Evolutionary conservation across 768 basidiomycete species (phyloP), one percentile per base, ranked within the genome.

Genomic region (Epithele typhae): DNA sequence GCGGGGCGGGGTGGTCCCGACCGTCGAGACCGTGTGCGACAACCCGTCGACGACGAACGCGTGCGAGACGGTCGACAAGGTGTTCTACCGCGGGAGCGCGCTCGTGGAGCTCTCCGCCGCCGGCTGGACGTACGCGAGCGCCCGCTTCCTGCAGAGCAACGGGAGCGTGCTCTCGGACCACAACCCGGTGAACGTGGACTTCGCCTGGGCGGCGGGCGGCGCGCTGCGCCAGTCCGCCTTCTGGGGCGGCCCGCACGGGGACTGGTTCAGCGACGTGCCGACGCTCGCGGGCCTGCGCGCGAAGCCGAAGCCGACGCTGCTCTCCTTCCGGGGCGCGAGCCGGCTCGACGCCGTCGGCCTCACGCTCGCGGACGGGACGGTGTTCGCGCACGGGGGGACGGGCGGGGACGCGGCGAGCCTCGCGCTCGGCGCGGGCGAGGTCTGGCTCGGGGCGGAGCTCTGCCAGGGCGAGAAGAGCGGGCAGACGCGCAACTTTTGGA

Each of bases 21-120:
- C 19, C 37, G n/a, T 4, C 37, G 45, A 4, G 45, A 35, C 27
- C 37, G 33, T 40, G 45, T 40, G 45, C 37, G 37, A 37, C 27
- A 37, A 46, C 37, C 35, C 25, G 12, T 30, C 33, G 8, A 35
- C 45, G 37, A 15, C 45, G 12, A 30, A 46, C 22, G 40, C 45
- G 5, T 46, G 45, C 30, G 45, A 46, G 45, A 46, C 45, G 7
- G 45, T 46, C 37, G 45, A 46, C 37, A 46, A 46, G 38, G 37
- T 46, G 25, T 46, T 46, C 35, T 46, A 24, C 14, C 17, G 5
- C 12, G 3, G 11, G 7, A 27, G 14, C 1, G 10, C 33, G 14
- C 21, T 40, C 21, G 21, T 46, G 37, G 25, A 32, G 35, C 15
- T 46, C 14, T 14, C 22, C 35, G 25, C 45, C 5, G 33, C 45